phyloP scores from a whole-genome alignment of 2,329 filamentous ascomycete genomes.

The Arachnomyces sp. region DNA sequence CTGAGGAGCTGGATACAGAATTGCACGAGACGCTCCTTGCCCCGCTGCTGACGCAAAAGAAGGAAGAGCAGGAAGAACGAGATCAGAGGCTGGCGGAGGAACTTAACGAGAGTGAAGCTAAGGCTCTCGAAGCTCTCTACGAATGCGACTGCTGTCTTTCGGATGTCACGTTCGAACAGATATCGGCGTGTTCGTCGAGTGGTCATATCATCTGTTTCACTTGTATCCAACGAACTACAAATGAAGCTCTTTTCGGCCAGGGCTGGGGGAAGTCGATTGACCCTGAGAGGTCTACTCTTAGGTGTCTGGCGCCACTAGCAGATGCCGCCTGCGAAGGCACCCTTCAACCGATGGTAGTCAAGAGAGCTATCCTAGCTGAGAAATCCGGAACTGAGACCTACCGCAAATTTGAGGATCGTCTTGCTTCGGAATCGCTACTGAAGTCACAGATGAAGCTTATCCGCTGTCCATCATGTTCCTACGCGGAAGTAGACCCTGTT shows the following conservation, averaged over 20 bases:
- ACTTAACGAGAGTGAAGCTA: conserved; percentile 38
- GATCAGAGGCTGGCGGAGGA: conserved; percentile 35
- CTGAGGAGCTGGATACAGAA: conserved; percentile 37
- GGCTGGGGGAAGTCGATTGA: conserved; percentile 80
- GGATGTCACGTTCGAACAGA: conserved; percentile 42
- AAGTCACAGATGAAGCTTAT: conserved; percentile 68
- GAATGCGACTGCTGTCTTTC: conserved; percentile 44
- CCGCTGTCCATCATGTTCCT: conserved; percentile 83
- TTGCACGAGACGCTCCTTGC: conserved; percentile 29
- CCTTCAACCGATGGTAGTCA: conserved; percentile 62
- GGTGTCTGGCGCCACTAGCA: conserved; percentile 70
- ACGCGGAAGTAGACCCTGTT: conserved; percentile 78
- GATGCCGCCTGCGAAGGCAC: conserved; percentile 63
- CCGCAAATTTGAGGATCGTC: conserved; percentile 67
- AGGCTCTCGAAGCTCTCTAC: conserved; percentile 33
- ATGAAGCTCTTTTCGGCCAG: conserved; percentile 87
- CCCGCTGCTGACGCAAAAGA: conserved; percentile 29
- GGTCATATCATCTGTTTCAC: conserved; percentile 50
- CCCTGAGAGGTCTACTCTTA: conserved; percentile 62
- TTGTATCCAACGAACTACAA: conserved; percentile 73
- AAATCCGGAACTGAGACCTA: conserved; percentile 65
- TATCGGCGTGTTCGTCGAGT: conserved; percentile 36
- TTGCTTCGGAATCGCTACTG: conserved; percentile 67
- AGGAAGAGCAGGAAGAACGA: conserved; percentile 27
- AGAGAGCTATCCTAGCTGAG: conserved; percentile 62